These are phyloP conservation scores for Myxozyma monticola DNA, from an alignment of 805 yeast genomes.

Conservation along the genomic window DNA sequence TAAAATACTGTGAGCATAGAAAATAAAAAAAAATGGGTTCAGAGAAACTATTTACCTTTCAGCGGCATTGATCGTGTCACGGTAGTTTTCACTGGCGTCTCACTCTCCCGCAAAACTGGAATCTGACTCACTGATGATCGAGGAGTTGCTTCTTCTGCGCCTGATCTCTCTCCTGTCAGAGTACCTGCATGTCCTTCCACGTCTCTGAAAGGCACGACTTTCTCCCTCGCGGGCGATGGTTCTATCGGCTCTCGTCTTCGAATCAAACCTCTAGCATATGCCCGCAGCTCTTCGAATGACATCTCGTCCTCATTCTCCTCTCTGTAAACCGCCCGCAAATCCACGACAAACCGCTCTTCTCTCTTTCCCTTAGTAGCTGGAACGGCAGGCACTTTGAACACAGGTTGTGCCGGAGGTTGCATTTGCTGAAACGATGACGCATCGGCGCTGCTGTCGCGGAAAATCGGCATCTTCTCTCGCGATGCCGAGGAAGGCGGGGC, in stretches of 20 bases:
- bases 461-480: slow-evolving; percentile 25
- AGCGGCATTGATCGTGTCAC: slow-evolving; percentile 48
- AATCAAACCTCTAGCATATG: slow-evolving; percentile 46
- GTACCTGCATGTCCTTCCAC: background rate
- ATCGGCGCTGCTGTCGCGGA: slow-evolving; percentile 19
- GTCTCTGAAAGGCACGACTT: background rate
- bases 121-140: too few species aligned
- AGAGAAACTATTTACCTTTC: slow-evolving; percentile 41
- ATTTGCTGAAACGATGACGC: slow-evolving; percentile 2
- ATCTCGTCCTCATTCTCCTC: slow-evolving; percentile 49
- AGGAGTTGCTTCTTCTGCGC: background rate
- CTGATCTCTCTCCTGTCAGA: background rate
- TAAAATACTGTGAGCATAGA: background rate
- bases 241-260: too few species aligned
- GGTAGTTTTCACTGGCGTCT: too few species aligned
- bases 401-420: slow-evolving; percentile 18
- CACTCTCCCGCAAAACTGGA: too few species aligned
- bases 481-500: slow-evolving; percentile 16
- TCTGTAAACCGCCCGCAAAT: slow-evolving; percentile 30
- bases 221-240: too few species aligned
- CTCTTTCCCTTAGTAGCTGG: slow-evolving; percentile 24
- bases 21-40: too few species aligned
- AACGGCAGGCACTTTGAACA: slow-evolving; percentile 11
- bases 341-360: slow-evolving; percentile 31
- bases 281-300: slow-evolving; percentile 65